Conservation (phyloP, 2,329 filamentous ascomycete genomes). For the Microcyclospora tardicrescens region DNA sequence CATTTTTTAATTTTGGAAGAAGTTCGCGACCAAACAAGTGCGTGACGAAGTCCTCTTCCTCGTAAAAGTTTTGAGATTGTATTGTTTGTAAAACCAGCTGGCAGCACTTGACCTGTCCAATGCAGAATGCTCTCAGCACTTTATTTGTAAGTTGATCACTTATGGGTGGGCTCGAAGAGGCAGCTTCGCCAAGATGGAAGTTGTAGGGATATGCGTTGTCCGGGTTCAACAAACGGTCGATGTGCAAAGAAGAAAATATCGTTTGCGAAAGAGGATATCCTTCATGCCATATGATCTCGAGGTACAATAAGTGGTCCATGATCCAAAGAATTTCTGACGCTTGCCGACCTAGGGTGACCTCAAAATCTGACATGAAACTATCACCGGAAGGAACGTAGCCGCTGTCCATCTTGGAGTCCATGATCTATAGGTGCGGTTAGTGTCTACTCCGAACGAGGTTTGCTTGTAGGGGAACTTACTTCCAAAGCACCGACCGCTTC, state of each 20-base stretch:
- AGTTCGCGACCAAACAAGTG: slow-evolving; percentile 77
- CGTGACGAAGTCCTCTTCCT: slow-evolving; percentile 96
- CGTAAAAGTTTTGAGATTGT: slow-evolving; percentile 75
- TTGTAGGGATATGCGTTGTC: slow-evolving; percentile 25
- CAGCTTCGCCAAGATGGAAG: slow-evolving; percentile 31
- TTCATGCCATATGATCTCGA: slow-evolving; percentile 95
- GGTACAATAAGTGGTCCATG: slow-evolving; percentile 81
- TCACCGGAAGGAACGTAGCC: slow-evolving; percentile 69
- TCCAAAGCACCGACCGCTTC: slow-evolving; percentile 83
- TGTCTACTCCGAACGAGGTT: background rate
- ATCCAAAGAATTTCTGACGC: slow-evolving; percentile 71
- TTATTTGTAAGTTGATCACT: slow-evolving; percentile 39
- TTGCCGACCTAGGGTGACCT: slow-evolving; percentile 10
- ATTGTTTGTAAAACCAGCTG: slow-evolving; percentile 66
- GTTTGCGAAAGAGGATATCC: slow-evolving; percentile 95
- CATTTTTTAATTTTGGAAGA: slow-evolving; percentile 48
- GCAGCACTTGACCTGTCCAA: slow-evolving; percentile 73
- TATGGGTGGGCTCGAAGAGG: background rate
- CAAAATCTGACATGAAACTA: slow-evolving; percentile 58
- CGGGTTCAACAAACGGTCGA: slow-evolving; percentile 69
- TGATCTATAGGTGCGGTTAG: slow-evolving; percentile 51
- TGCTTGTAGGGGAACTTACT: slow-evolving; percentile 23
- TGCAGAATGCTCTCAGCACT: slow-evolving; percentile 71
- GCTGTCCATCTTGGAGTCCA: slow-evolving; percentile 98
- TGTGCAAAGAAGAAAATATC: slow-evolving; percentile 80